Conservation (phyloP, 2,329 filamentous ascomycete species). For the Verticillium isaacii region DNA sequence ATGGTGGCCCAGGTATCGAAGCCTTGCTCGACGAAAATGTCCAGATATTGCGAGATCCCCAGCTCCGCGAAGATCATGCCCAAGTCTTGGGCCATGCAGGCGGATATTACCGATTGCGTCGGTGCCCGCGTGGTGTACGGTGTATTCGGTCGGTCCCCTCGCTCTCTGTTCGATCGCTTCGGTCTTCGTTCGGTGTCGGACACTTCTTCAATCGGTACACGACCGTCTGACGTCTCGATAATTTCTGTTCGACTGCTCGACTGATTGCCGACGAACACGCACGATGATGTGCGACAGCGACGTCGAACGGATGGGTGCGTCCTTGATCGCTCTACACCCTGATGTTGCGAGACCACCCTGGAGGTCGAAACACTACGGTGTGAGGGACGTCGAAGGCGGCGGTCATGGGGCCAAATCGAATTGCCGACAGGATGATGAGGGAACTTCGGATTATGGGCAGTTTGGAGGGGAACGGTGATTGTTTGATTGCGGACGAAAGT, state of each 20-base stretch:
- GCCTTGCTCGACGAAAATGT: conserved; percentile 69
- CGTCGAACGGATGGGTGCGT: not conserved
- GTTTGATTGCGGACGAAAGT: not conserved
- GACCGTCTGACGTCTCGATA: too few relatives aligned
- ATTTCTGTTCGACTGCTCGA: too few relatives aligned
- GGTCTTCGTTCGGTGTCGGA: not conserved
- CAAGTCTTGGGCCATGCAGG: conserved; percentile 52
- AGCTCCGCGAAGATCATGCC: conserved; percentile 65
- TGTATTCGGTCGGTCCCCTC: not conserved
- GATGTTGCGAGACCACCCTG: not conserved
- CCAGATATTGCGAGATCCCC: conserved; percentile 73
- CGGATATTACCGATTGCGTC: conserved; percentile 5
- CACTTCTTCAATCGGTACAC: not conserved
- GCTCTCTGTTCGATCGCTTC: not conserved
- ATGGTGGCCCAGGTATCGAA: conserved; percentile 85
- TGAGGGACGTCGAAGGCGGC: not conserved
- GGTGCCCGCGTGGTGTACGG: not conserved
- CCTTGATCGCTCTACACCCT: not conserved
- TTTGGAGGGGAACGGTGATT: not conserved
- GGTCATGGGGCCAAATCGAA: not conserved
- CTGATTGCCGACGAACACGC: not conserved
- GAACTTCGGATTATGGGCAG: not conserved
- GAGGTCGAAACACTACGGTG: not conserved
- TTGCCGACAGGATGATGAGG: not conserved
- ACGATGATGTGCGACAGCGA: not conserved